These are phyloP conservation scores for Rhododendron henanense DNA, from an alignment of 148 eudicot genomes.

Conservation along the genomic window DNA sequence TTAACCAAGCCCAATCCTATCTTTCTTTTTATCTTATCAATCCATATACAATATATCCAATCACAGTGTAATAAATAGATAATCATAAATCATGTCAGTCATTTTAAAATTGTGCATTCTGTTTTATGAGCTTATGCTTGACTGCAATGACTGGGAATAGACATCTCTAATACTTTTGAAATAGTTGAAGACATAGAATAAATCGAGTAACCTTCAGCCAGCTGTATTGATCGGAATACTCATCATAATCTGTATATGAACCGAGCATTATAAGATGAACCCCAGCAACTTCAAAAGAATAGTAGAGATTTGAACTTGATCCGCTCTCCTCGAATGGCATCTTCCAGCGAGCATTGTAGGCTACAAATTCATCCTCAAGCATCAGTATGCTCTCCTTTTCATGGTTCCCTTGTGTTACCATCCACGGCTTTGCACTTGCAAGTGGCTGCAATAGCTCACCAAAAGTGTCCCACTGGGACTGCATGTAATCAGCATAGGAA, in stretches of 20 bases:
- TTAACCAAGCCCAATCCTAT: not conserved
- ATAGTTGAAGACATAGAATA: not conserved
- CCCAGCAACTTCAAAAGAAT: constrained; percentile 92
- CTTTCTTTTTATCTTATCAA: not conserved
- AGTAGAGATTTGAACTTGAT: constrained; percentile 84
- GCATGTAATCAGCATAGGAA: constrained; percentile 84
- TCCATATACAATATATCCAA: not conserved
- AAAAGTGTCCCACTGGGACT: constrained; percentile 82
- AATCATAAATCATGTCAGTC: not conserved
- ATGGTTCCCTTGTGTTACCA: constrained; percentile 98
- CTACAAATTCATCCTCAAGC: constrained; percentile 54
- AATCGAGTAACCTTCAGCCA: constrained; percentile 80
- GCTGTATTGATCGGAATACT: constrained; percentile 71
- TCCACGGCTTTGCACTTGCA: constrained; percentile 94
- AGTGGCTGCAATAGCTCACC: constrained; percentile 90
- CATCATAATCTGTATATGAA: constrained; percentile 78
- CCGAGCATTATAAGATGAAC: constrained; percentile 92
- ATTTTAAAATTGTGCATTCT: not conserved
- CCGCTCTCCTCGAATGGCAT: constrained; percentile 96
- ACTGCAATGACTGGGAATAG: not conserved
- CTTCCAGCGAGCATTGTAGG: constrained; percentile 95
- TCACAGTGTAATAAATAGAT: not conserved
- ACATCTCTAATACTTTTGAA: not conserved
- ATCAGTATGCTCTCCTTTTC: constrained; percentile 70
- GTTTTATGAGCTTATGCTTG: not conserved